Conservation (phyloP, 345 rosid genomes). For the Hypericum androsaemum region DNA sequence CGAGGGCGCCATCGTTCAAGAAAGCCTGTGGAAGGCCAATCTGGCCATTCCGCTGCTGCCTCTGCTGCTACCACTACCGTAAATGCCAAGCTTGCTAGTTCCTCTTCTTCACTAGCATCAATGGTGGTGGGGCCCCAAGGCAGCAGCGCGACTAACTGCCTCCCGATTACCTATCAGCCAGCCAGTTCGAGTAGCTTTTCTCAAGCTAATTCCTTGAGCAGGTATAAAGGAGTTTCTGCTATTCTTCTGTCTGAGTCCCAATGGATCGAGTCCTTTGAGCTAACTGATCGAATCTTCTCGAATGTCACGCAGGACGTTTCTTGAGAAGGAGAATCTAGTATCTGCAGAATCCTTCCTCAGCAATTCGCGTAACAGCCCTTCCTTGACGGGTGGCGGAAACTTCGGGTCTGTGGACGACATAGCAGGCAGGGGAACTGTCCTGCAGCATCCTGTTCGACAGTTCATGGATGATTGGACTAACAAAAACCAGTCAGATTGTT, state of each 20-base stretch:
- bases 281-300: background rate
- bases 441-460: slow-evolving; percentile 40
- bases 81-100: slow-evolving; percentile 20
- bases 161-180: slow-evolving; percentile 36
- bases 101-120: slow-evolving; percentile 17
- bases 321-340: slow-evolving; percentile 25
- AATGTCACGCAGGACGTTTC: slow-evolving; percentile 32
- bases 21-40: slow-evolving; percentile 99
- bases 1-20: slow-evolving; percentile 99
- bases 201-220: slow-evolving; percentile 15
- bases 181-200: slow-evolving; percentile 20
- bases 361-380: slow-evolving; percentile 29
- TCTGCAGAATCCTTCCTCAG: slow-evolving; percentile 36
- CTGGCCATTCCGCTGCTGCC: slow-evolving; percentile 62
- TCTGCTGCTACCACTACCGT: slow-evolving; percentile 17
- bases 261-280: background rate
- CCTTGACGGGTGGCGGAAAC: slow-evolving; percentile 23
- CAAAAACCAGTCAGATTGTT: slow-evolving; percentile 25
- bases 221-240: slow-evolving; percentile 12
- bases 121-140: slow-evolving; percentile 18
- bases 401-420: slow-evolving; percentile 34
- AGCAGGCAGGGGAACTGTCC: slow-evolving; percentile 22
- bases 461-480: slow-evolving; percentile 59
- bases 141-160: slow-evolving; percentile 28
- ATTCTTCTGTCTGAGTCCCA: background rate